phyloP scores from a whole-genome alignment of 139 green algal genomes.

The Chara braunii region DNA sequence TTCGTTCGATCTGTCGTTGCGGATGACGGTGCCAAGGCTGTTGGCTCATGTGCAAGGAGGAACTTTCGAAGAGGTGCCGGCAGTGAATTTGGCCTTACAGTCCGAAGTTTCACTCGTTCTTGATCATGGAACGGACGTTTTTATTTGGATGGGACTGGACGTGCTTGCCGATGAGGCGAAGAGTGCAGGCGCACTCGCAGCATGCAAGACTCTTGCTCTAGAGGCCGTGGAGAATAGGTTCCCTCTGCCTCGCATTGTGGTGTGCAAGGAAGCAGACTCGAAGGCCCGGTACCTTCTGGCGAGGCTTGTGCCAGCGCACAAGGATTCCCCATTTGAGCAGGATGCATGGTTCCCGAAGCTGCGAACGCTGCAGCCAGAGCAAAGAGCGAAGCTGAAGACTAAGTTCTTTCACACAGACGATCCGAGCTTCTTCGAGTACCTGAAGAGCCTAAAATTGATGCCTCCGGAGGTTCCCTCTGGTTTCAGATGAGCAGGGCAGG shows the following conservation, averaged over 20 bases:
- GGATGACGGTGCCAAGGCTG: slow-evolving; percentile 22
- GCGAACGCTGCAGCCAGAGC: not conserved
- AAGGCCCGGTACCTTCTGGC: slow-evolving; percentile 40
- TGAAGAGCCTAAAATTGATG: slow-evolving; percentile 1
- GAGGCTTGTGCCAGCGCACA: slow-evolving; percentile 39
- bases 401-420: slow-evolving; percentile 31
- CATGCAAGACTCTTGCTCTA: slow-evolving; percentile 6
- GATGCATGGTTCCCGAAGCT: slow-evolving; percentile 25
- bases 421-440: slow-evolving; percentile 28
- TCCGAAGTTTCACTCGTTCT: slow-evolving; percentile 27
- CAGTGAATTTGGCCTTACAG: slow-evolving; percentile 33
- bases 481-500: too few species aligned
- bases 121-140: slow-evolving; percentile 47
- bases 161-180: slow-evolving; percentile 1
- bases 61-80: slow-evolving; percentile 26
- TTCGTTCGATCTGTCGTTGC: not conserved
- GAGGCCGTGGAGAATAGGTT: slow-evolving; percentile 24
- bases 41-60: not conserved
- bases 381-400: slow-evolving; percentile 5
- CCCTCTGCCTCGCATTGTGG: slow-evolving; percentile 27
- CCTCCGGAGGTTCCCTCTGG: not conserved
- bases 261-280: slow-evolving; percentile 35
- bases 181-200: not conserved
- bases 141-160: slow-evolving; percentile 32
- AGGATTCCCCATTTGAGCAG: slow-evolving; percentile 41